Evolutionary conservation across 192 early-diverging fungal genomes (phyloP).

Genomic region (Chytriomyces sp.): DNA sequence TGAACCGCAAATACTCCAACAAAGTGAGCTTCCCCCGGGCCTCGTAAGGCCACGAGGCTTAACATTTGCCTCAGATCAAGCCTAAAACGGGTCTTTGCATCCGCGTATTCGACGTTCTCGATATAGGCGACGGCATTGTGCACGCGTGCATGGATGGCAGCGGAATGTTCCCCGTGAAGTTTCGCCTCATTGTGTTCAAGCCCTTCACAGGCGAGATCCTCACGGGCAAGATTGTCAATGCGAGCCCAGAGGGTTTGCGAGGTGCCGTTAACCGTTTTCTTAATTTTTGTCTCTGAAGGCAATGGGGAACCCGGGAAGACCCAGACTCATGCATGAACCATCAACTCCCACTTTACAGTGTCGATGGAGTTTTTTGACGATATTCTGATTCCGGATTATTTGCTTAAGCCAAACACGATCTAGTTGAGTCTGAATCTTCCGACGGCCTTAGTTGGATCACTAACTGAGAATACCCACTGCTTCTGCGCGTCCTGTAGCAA

Average conservation of each 20-base stretch:
- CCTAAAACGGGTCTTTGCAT: slow-evolving; percentile 93
- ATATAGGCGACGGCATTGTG: slow-evolving; percentile 83
- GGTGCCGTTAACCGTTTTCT: slow-evolving; percentile 53
- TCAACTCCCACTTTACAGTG: slow-evolving; percentile 47
- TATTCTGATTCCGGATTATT: slow-evolving; percentile 71
- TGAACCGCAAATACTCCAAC: slow-evolving; percentile 94
- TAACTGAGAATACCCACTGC: slow-evolving; percentile 29
- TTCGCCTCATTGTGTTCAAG: slow-evolving; percentile 86
- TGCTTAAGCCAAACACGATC: slow-evolving; percentile 61
- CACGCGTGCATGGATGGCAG: slow-evolving; percentile 81
- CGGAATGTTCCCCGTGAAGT: slow-evolving; percentile 74
- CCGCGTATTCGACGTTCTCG: slow-evolving; percentile 75
- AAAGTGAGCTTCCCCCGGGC: slow-evolving; percentile 56
- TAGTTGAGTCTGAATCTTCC: background rate
- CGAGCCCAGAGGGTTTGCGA: slow-evolving; percentile 68
- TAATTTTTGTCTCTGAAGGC: background rate
- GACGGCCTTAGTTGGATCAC: no score
- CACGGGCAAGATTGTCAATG: slow-evolving; percentile 74
- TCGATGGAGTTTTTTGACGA: slow-evolving; percentile 92
- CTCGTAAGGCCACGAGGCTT: background rate
- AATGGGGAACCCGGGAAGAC: no score
- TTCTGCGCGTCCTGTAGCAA: slow-evolving; percentile 47
- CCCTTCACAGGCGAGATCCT: slow-evolving; percentile 90
- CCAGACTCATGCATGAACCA: background rate
- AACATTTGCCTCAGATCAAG: slow-evolving; percentile 55